phyloP scores from a whole-genome alignment of 306 rosid genomes.

The Quercus mongolica region DNA sequence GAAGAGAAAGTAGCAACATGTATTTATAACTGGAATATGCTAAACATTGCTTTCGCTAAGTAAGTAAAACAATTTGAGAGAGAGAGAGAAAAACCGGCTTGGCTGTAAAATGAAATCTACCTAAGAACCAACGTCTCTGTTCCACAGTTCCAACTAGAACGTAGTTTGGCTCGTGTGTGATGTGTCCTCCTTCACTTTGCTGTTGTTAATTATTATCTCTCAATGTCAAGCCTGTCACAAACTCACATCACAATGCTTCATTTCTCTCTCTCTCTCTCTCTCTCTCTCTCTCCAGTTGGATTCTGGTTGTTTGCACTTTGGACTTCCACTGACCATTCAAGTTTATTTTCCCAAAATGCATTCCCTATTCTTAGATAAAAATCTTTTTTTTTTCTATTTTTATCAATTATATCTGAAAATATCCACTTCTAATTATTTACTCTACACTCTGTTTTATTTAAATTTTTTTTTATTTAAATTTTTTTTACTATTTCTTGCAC shows the following conservation, averaged over 20 bases:
- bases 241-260: too few species aligned
- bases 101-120: neutral
- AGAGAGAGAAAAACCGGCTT: slow-evolving; percentile 4
- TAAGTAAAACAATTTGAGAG: too few species aligned
- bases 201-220: neutral
- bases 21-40: neutral
- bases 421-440: too few species aligned
- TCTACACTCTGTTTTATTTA: too few species aligned
- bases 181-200: neutral
- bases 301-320: too few species aligned
- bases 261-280: neutral
- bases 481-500: too few species aligned
- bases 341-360: too few species aligned
- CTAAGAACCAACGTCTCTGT: slow-evolving; percentile 15
- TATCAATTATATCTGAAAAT: too few species aligned
- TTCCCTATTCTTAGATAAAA: too few species aligned
- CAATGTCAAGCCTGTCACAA: neutral
- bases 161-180: neutral
- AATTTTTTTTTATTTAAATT: too few species aligned
- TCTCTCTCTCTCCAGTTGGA: neutral
- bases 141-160: neutral
- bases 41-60: neutral
- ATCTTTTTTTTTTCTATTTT: too few species aligned
- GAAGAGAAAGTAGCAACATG: neutral
- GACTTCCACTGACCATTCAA: too few species aligned